Evolutionary conservation across 495 filamentous ascomycete species (phyloP).

Genomic region (Cladorrhinum samala): DNA sequence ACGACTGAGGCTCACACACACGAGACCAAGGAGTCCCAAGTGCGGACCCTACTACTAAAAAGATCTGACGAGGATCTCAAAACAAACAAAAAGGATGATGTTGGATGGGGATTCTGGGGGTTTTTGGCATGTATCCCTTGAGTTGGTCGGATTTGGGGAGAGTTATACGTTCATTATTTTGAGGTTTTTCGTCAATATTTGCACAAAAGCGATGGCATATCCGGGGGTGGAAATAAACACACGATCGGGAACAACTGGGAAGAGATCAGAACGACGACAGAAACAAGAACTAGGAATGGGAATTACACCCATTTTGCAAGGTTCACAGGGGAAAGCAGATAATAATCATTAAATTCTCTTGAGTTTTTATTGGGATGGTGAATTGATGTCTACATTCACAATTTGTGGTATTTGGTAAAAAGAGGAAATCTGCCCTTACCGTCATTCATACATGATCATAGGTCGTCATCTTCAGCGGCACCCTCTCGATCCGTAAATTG

Average conservation of each 20-base stretch:
- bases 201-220: neutral
- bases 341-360: no score
- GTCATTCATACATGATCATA: conserved; percentile 24
- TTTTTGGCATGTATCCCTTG: neutral
- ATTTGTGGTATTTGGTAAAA: no score
- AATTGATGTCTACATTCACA: no score
- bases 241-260: neutral
- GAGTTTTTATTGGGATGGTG: no score
- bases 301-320: no score
- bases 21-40: no score
- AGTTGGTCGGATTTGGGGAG: neutral
- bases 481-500: conserved; percentile 51
- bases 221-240: neutral
- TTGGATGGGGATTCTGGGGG: neutral
- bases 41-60: no score
- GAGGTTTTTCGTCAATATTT: neutral
- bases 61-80: neutral
- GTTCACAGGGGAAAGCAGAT: no score
- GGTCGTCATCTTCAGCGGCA: conserved; percentile 41
- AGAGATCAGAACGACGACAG: no score
- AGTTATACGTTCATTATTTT: neutral
- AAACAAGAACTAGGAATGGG: no score
- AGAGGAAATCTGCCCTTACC: conserved; percentile 9
- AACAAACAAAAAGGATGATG: neutral
- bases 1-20: no score